A percentile compares a stretch with the other conserved stretches of the same genome.
These are phyloP conservation scores for Candida bentonensis DNA, from an alignment of 805 yeast genomes.

Conservation along the genomic window DNA sequence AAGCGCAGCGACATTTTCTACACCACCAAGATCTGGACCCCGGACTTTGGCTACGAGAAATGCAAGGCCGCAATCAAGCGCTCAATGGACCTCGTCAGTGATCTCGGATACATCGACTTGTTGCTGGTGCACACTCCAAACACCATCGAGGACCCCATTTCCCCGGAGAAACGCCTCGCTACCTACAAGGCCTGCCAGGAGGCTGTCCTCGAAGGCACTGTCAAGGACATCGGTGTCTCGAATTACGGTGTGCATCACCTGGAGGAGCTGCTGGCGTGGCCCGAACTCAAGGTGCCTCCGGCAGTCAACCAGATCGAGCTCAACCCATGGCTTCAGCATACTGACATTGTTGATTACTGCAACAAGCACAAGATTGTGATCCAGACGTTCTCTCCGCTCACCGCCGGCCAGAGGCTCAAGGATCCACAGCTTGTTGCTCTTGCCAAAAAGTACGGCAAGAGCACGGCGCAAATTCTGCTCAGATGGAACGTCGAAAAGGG, in stretches of 20 bases:
- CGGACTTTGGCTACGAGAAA: slow-evolving; percentile 41
- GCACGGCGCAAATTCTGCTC: slow-evolving; percentile 33
- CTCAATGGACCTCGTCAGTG: slow-evolving; percentile 38
- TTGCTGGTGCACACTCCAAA: slow-evolving; percentile 45
- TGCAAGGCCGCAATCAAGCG: slow-evolving; percentile 46
- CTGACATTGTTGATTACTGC: slow-evolving; percentile 49
- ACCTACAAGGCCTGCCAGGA: slow-evolving; percentile 46
- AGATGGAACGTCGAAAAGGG: slow-evolving; percentile 37
- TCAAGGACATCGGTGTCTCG: slow-evolving; percentile 48
- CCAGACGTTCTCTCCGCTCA: slow-evolving; percentile 73
- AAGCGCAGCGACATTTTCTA: slow-evolving; percentile 37
- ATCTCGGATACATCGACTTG: slow-evolving; percentile 56
- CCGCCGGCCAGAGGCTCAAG: slow-evolving; percentile 42
- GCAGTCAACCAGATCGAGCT: slow-evolving; percentile 73
- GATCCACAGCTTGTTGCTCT: slow-evolving; percentile 22
- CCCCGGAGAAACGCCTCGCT: slow-evolving; percentile 25
- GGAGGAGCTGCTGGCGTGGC: slow-evolving; percentile 36
- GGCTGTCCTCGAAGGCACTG: slow-evolving; percentile 34
- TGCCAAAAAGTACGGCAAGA: slow-evolving; percentile 25
- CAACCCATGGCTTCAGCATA: slow-evolving; percentile 69
- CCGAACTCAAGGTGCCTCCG: slow-evolving; percentile 37
- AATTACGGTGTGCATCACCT: slow-evolving; percentile 46
- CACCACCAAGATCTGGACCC: slow-evolving; percentile 65
- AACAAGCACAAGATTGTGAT: slow-evolving; percentile 39
- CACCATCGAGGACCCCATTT: slow-evolving; percentile 4